Conservation (phyloP, 495 filamentous ascomycete genomes). For the Lineolata rhizophorae region DNA sequence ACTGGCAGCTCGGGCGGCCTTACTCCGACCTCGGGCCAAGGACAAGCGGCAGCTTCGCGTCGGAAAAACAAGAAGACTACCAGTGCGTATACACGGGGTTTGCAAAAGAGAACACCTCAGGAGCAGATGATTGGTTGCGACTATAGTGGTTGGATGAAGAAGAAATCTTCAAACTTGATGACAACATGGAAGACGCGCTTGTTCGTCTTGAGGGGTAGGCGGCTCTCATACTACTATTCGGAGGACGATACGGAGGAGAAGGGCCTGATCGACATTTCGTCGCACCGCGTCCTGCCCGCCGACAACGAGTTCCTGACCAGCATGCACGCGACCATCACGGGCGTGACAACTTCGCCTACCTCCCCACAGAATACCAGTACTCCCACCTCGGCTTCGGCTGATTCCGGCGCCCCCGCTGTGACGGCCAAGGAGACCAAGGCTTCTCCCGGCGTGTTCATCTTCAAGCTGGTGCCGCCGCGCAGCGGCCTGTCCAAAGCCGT, state of each 20-base stretch:
- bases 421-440: conserved; percentile 15
- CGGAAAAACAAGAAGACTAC: conserved; percentile 82
- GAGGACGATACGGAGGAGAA: conserved; percentile 81
- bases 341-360: conserved; percentile 53
- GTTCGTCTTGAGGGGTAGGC: conserved; percentile 76
- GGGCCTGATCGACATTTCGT: conserved; percentile 91
- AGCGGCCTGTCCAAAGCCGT: conserved; percentile 74
- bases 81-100: conserved; percentile 73
- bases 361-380: conserved; percentile 43
- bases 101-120: conserved; percentile 59
- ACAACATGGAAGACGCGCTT: conserved; percentile 90
- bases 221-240: conserved; percentile 90
- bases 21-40: conserved; percentile 8
- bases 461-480: conserved; percentile 89
- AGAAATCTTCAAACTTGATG: conserved; percentile 86
- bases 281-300: conserved; percentile 87
- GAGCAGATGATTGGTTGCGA: conserved; percentile 77
- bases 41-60: too few relatives aligned
- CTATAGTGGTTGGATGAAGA: conserved; percentile 99
- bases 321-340: conserved; percentile 78
- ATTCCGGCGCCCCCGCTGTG: conserved; percentile 6
- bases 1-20: conserved; percentile 7
- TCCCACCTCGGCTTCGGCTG: conserved; percentile 25
- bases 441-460: conserved; percentile 53
- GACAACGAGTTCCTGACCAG: conserved; percentile 77